A percentile compares a stretch with the other conserved stretches of the same genome.
Conservation (phyloP, 1,284 basidiomycete species). For the Entoloma clypeatum region DNA sequence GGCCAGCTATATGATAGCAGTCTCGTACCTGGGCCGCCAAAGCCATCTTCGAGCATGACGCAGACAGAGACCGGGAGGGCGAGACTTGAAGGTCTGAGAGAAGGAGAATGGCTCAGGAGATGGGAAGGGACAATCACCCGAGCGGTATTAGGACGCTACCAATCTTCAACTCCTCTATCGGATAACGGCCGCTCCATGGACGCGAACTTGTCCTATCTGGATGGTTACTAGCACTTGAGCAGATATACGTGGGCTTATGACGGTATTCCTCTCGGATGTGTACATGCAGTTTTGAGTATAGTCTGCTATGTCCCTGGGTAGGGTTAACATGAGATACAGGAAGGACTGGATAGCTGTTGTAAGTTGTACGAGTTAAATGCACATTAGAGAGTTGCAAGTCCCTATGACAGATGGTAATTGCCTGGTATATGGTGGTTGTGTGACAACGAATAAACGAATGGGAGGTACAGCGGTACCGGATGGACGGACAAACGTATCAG, state of each 20-base stretch:
- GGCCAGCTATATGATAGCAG: constrained; percentile 12
- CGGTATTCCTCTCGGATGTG: too few species aligned
- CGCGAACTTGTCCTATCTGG: constrained; percentile 5
- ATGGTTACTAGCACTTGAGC: constrained; percentile 8
- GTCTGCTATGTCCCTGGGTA: too few species aligned
- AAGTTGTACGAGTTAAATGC: too few species aligned
- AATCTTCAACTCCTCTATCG: constrained; percentile 32
- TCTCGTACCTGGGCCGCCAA: constrained; percentile 8
- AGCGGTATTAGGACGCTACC: constrained; percentile 41
- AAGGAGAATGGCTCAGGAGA: constrained; percentile 72
- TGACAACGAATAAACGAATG: neutral
- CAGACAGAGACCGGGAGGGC: constrained; percentile 31
- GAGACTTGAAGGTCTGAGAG: constrained; percentile 52
- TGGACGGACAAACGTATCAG: too few species aligned
- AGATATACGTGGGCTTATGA: too few species aligned
- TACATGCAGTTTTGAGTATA: too few species aligned
- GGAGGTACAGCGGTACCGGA: neutral
- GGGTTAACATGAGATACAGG: too few species aligned
- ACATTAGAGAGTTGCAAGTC: too few species aligned
- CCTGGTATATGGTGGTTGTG: too few species aligned
- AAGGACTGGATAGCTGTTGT: too few species aligned
- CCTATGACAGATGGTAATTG: too few species aligned
- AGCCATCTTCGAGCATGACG: constrained; percentile 22
- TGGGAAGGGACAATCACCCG: constrained; percentile 69
- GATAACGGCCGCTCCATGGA: constrained; percentile 5